Percentiles rank a stretch among this genome's conserved stretches.
These are phyloP conservation scores for Colletotrichum navitas DNA, from an alignment of 2,329 filamentous ascomycete species.

Conservation along the genomic window DNA sequence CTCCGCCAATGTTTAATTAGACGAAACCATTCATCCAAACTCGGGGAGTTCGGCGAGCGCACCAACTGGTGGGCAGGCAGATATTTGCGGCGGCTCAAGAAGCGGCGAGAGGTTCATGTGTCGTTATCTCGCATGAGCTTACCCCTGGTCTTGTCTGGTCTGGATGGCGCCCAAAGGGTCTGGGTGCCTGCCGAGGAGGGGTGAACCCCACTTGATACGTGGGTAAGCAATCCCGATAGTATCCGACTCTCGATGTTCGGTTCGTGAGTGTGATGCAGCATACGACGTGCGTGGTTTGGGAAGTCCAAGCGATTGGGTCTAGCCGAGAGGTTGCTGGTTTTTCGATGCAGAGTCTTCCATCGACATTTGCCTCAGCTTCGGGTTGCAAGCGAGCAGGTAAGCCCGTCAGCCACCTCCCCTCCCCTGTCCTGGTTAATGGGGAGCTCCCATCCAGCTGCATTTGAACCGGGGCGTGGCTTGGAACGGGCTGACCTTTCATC, in stretches of 20 bases:
- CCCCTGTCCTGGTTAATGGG: slow-evolving; percentile 20
- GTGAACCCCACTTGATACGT: slow-evolving; percentile 11
- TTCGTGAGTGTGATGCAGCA: slow-evolving; percentile 1
- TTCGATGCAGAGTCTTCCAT: slow-evolving; percentile 1
- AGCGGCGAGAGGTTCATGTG: slow-evolving; percentile 28
- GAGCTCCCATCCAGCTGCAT: slow-evolving; percentile 2
- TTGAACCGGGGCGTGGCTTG: slow-evolving; percentile 6
- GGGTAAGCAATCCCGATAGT: slow-evolving; percentile 34
- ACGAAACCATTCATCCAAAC: slow-evolving; percentile 21
- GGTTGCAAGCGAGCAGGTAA: slow-evolving; percentile 19
- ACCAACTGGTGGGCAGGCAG: slow-evolving; percentile 3
- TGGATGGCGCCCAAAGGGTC: slow-evolving; percentile 21
- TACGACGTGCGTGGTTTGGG: slow-evolving; percentile 22
- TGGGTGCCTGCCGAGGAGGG: slow-evolving; percentile 25
- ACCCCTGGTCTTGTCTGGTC: background rate
- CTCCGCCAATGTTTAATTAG: slow-evolving; percentile 14
- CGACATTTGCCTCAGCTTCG: background rate
- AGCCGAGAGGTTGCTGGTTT: slow-evolving; percentile 3
- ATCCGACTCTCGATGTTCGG: slow-evolving; percentile 21
- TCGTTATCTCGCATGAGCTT: slow-evolving; percentile 38
- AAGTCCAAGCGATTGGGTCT: slow-evolving; percentile 24
- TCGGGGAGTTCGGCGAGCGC: background rate
- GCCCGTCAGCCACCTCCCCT: background rate
- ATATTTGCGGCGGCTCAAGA: slow-evolving; percentile 1
- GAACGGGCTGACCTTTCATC: slow-evolving; percentile 1